phyloP scores from a whole-genome alignment of 2,329 filamentous ascomycete species.

The Orbilia javanica region DNA sequence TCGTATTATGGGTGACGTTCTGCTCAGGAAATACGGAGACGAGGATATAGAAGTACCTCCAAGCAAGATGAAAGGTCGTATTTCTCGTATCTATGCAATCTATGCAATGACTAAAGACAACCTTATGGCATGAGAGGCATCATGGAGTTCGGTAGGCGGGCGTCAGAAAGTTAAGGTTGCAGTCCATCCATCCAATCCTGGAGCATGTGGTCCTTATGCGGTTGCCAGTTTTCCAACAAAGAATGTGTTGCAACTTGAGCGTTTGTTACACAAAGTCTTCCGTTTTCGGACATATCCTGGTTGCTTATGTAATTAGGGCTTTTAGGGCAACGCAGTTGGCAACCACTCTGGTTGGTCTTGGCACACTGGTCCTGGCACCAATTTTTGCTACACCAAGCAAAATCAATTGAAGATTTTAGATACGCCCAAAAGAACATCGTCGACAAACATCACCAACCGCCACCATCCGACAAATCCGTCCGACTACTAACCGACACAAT shows the following conservation, averaged over 20 bases:
- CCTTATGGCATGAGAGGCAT: background rate
- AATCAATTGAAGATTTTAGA: constrained; percentile 57
- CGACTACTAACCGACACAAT: constrained; percentile 52
- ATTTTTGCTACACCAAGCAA: constrained; percentile 57
- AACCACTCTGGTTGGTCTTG: constrained; percentile 16
- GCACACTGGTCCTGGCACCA: constrained; percentile 32
- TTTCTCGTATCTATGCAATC: constrained; percentile 3
- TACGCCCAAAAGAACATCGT: constrained; percentile 43
- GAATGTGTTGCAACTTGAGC: background rate
- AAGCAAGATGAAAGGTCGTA: background rate
- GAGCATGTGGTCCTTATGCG: too few relatives aligned
- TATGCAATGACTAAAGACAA: too few relatives aligned
- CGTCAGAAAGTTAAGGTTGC: background rate
- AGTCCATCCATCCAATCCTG: background rate
- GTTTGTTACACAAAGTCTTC: constrained; percentile 46
- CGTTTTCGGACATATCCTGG: background rate
- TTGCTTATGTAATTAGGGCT: constrained; percentile 52
- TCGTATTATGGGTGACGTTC: constrained; percentile 35
- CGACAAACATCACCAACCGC: constrained; percentile 47
- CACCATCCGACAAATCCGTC: constrained; percentile 18
- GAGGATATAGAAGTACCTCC: background rate
- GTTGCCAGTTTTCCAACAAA: background rate
- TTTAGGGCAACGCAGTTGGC: constrained; percentile 49
- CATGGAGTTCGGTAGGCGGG: background rate
- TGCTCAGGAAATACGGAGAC: constrained; percentile 22